A percentile compares a stretch with the other conserved stretches of the same genome.
Conservation (phyloP, 306 rosid species). For the Trifolium pratense region DNA sequence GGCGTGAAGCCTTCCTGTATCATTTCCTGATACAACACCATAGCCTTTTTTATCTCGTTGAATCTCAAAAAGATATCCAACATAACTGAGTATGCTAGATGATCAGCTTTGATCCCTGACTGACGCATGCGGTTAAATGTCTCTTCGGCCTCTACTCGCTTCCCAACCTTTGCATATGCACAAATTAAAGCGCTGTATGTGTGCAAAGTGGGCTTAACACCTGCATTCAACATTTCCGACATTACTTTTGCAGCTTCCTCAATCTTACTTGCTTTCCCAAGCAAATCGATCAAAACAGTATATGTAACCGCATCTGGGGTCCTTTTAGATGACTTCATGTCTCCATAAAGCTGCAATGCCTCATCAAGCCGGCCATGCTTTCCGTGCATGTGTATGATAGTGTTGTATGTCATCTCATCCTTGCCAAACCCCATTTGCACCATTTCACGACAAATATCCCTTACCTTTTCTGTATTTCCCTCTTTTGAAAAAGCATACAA, state of each 20-base stretch:
- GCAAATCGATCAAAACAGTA: slow-evolving; percentile 87
- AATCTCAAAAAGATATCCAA: slow-evolving; percentile 77
- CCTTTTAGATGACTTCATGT: slow-evolving; percentile 75
- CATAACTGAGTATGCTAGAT: slow-evolving; percentile 83
- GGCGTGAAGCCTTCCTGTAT: slow-evolving; percentile 61
- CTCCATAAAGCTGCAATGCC: slow-evolving; percentile 77
- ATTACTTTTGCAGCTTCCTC: slow-evolving; percentile 76
- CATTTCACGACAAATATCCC: slow-evolving; percentile 79
- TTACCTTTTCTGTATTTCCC: slow-evolving; percentile 67
- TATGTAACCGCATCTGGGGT: slow-evolving; percentile 83
- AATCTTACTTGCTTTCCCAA: slow-evolving; percentile 88
- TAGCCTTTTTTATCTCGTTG: slow-evolving; percentile 75
- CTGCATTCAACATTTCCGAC: slow-evolving; percentile 88
- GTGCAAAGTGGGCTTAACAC: slow-evolving; percentile 86
- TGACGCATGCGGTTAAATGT: slow-evolving; percentile 77
- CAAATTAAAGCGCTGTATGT: slow-evolving; percentile 91
- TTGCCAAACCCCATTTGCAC: slow-evolving; percentile 77
- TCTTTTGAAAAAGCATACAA: slow-evolving; percentile 86
- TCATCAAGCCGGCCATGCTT: slow-evolving; percentile 77
- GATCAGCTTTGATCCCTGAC: slow-evolving; percentile 84
- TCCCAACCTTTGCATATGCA: slow-evolving; percentile 86
- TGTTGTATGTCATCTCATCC: slow-evolving; percentile 98
- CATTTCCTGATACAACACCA: slow-evolving; percentile 74
- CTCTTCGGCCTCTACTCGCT: slow-evolving; percentile 71
- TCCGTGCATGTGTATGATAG: slow-evolving; percentile 87